phyloP scores from a whole-genome alignment of 805 yeast genomes.

The Kuraishia capsulata region DNA sequence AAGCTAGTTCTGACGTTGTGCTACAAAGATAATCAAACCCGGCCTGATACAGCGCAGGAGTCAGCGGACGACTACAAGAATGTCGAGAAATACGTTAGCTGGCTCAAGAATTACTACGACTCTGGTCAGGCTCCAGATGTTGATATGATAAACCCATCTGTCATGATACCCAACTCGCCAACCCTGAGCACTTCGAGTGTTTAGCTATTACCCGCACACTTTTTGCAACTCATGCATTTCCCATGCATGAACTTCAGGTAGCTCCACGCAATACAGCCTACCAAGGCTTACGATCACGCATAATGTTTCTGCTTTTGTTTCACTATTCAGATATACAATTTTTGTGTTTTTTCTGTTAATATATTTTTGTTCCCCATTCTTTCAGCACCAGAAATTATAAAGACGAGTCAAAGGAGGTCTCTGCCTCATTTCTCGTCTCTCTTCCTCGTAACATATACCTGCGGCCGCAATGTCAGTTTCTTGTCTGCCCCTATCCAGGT shows the following conservation, averaged over 20 bases:
- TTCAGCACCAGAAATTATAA: conserved; percentile 38
- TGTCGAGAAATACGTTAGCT: conserved; percentile 13
- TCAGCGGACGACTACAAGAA: conserved; percentile 9
- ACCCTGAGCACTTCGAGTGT: background rate
- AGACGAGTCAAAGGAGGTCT: conserved; percentile 20
- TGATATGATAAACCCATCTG: background rate
- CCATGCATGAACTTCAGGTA: too few relatives aligned
- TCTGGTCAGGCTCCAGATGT: background rate
- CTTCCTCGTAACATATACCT: conserved; percentile 31
- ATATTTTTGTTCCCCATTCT: background rate
- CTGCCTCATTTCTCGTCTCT: conserved; percentile 27
- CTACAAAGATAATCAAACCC: background rate
- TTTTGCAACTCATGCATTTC: too few relatives aligned
- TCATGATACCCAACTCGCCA: background rate
- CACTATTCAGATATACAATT: background rate
- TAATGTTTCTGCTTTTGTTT: background rate
- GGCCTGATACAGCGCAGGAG: background rate
- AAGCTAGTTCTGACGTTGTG: background rate
- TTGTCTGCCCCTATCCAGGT: conserved; percentile 12
- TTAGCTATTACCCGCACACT: too few relatives aligned
- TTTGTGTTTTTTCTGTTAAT: background rate
- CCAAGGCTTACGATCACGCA: too few relatives aligned
- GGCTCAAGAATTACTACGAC: conserved; percentile 11
- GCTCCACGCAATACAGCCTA: too few relatives aligned
- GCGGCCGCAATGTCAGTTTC: conserved; percentile 10